Conservation (phyloP, 257 asterid species). For the Phtheirospermum japonicum region DNA sequence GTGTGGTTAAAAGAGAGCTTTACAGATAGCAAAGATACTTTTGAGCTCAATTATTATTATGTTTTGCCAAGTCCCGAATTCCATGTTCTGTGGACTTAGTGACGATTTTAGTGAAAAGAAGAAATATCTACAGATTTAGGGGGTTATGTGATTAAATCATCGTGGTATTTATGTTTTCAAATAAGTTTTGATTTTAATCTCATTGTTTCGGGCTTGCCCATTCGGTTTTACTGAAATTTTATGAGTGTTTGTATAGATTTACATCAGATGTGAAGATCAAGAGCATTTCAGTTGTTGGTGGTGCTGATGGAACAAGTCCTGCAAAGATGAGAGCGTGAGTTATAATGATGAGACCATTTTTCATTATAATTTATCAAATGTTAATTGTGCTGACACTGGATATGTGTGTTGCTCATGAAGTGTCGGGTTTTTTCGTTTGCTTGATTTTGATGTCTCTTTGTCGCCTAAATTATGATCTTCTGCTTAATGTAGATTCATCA, state of each 20-base stretch:
- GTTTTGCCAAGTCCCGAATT: not conserved
- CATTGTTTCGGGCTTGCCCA: constrained; percentile 19
- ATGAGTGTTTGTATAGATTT: constrained; percentile 48
- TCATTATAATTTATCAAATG: constrained; percentile 16
- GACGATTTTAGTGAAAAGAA: constrained; percentile 14
- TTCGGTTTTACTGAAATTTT: not conserved
- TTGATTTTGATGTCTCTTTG: constrained; percentile 12
- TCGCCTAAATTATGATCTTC: constrained; percentile 23
- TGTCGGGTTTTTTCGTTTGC: not conserved
- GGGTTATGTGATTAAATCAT: constrained; percentile 4
- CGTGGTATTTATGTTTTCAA: constrained; percentile 3
- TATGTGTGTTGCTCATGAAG: constrained; percentile 9
- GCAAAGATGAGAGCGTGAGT: constrained; percentile 96
- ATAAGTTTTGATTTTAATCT: constrained; percentile 9
- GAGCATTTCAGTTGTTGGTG: constrained; percentile 92
- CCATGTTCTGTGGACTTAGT: constrained; percentile 8
- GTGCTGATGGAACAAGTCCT: constrained; percentile 95
- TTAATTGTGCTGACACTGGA: constrained; percentile 14
- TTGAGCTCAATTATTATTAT: not conserved
- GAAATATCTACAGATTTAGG: not conserved
- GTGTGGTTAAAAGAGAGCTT: not conserved
- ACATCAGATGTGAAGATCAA: constrained; percentile 94
- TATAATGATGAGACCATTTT: constrained; percentile 12
- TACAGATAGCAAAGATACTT: constrained; percentile 1
- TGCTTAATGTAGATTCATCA: constrained; percentile 66